Evolutionary conservation across 2,329 filamentous ascomycete genomes (phyloP).

Genomic region (Fusarium aywerte): DNA sequence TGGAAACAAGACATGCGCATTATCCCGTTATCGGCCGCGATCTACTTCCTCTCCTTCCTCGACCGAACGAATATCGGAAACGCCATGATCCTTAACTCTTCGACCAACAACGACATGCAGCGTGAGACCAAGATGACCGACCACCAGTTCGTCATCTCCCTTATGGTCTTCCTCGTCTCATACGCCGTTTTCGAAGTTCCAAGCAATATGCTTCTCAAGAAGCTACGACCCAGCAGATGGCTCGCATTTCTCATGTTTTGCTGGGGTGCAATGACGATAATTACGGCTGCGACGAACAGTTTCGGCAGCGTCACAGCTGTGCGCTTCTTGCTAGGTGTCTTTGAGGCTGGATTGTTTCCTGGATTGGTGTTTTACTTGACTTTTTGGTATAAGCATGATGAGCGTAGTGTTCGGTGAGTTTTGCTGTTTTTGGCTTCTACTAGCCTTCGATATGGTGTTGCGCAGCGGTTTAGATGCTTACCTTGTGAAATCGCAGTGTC

Average conservation of each 20-base stretch:
- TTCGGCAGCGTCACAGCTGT: slow-evolving; percentile 73
- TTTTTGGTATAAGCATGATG: slow-evolving; percentile 77
- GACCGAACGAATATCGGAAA: slow-evolving; percentile 77
- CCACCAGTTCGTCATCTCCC: slow-evolving; percentile 67
- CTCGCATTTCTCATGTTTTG: slow-evolving; percentile 72
- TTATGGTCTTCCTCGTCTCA: slow-evolving; percentile 71
- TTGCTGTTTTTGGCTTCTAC: not conserved
- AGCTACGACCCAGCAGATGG: slow-evolving; percentile 70
- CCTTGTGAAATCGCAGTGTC: slow-evolving; percentile 56
- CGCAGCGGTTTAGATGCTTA: slow-evolving; percentile 24
- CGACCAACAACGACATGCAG: slow-evolving; percentile 70
- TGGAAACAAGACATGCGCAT: slow-evolving; percentile 72
- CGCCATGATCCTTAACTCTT: slow-evolving; percentile 72
- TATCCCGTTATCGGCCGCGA: slow-evolving; percentile 69
- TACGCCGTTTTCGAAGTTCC: slow-evolving; percentile 72
- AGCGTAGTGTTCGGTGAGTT: slow-evolving; percentile 69
- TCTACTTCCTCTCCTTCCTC: slow-evolving; percentile 75
- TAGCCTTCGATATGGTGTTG: slow-evolving; percentile 7
- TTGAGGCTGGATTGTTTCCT: slow-evolving; percentile 75
- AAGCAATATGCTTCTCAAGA: slow-evolving; percentile 73
- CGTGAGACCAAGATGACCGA: slow-evolving; percentile 69
- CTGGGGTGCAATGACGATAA: slow-evolving; percentile 75
- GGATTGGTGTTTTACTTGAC: slow-evolving; percentile 73
- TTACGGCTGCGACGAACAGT: slow-evolving; percentile 70
- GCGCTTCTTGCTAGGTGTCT: slow-evolving; percentile 73